These are phyloP conservation scores for Emmonsiellopsis sp. DNA, from an alignment of 2,329 filamentous ascomycete species.

Conservation along the genomic window DNA sequence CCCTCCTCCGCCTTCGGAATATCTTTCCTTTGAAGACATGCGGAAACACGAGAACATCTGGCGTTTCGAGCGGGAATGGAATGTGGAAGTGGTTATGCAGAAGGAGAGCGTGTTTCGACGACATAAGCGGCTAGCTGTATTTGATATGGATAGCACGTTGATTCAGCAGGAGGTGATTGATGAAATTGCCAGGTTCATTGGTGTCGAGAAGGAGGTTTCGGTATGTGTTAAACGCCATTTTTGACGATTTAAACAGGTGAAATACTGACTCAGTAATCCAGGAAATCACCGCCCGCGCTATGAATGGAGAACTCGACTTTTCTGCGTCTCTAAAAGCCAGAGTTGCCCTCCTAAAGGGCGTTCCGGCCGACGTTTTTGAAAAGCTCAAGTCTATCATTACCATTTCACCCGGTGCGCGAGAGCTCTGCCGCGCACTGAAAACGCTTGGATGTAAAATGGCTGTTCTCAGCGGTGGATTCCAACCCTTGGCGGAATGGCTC, in stretches of 20 bases:
- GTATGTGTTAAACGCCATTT: conserved; percentile 24
- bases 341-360: conserved; percentile 70
- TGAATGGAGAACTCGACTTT: conserved; percentile 94
- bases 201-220: conserved; percentile 72
- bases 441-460: conserved; percentile 76
- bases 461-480: conserved; percentile 86
- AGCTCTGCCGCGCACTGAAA: conserved; percentile 66
- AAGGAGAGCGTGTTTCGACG: conserved; percentile 63
- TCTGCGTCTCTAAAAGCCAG: conserved; percentile 72
- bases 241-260: background rate
- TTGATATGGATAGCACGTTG: conserved; percentile 97
- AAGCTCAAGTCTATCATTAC: conserved; percentile 65
- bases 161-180: conserved; percentile 98
- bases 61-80: conserved; percentile 81
- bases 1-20: conserved; percentile 39
- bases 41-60: conserved; percentile 74
- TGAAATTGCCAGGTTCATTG: conserved; percentile 76
- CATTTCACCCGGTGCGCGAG: conserved; percentile 70
- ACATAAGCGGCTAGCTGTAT: conserved; percentile 80
- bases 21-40: conserved; percentile 54
- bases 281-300: conserved; percentile 83
- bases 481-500: conserved; percentile 80
- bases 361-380: conserved; percentile 70
- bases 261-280: conserved; percentile 12
- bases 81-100: conserved; percentile 74